Conservation (phyloP, 148 eudicot genomes). For the Rhododendron griersonianum region DNA sequence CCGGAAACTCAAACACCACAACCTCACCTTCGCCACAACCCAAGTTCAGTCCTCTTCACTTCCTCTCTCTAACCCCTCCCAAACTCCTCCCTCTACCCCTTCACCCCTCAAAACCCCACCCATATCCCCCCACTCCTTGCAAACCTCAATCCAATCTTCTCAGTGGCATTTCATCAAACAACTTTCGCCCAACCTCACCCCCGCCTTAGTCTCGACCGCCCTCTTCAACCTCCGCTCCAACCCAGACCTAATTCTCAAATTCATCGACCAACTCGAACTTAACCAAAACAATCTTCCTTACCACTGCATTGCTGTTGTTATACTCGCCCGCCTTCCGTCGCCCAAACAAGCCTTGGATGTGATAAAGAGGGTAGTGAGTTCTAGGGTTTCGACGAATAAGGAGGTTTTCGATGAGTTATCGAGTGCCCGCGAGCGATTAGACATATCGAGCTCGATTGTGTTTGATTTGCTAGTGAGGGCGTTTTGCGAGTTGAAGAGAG, state of each 20-base stretch:
- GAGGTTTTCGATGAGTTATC: slow-evolving; percentile 34
- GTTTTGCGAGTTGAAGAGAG: slow-evolving; percentile 48
- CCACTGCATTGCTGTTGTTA: slow-evolving; percentile 38
- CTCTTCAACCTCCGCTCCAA: slow-evolving; percentile 40
- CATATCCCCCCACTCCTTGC: slow-evolving; percentile 15
- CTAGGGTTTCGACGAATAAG: not conserved
- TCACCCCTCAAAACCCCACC: slow-evolving; percentile 2
- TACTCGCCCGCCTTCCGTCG: slow-evolving; percentile 31
- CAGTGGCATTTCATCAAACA: slow-evolving; percentile 74
- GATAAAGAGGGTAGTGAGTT: slow-evolving; percentile 23
- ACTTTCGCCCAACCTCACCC: slow-evolving; percentile 24
- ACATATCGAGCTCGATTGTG: slow-evolving; percentile 27
- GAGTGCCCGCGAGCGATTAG: slow-evolving; percentile 29
- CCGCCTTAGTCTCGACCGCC: slow-evolving; percentile 29
- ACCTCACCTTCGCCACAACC: slow-evolving; percentile 4
- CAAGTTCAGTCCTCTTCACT: slow-evolving; percentile 5
- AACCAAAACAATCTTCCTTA: slow-evolving; percentile 21
- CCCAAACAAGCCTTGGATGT: slow-evolving; percentile 38
- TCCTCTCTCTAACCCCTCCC: slow-evolving; percentile 5
- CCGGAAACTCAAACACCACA: slow-evolving; percentile 7
- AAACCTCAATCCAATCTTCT: slow-evolving; percentile 31
- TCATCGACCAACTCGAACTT: slow-evolving; percentile 26
- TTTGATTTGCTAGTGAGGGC: slow-evolving; percentile 49
- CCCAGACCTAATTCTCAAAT: slow-evolving; percentile 35
- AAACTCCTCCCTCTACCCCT: slow-evolving; percentile 3